Percentiles rank a stretch among this genome's conserved stretches.
Conservation (phyloP, 805 yeast species). For the Yarrowia hollandica region DNA sequence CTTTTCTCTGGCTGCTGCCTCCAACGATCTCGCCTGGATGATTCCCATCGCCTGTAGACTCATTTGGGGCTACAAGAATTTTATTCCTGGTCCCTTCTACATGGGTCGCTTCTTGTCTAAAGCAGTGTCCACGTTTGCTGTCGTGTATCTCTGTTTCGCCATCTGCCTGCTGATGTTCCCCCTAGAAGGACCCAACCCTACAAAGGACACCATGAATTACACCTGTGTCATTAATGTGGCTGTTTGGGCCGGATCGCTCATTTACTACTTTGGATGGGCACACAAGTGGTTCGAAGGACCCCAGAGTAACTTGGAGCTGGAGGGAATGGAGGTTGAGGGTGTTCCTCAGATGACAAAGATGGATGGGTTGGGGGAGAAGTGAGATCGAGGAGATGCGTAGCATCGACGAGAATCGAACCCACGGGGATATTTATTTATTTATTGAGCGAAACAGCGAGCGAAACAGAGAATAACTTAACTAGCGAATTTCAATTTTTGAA, state of each 20-base stretch:
- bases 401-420: too few species aligned
- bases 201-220: slow-evolving; percentile 59
- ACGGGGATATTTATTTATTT: too few species aligned
- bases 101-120: slow-evolving; percentile 54
- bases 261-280: slow-evolving; percentile 56
- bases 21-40: slow-evolving; percentile 64
- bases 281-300: slow-evolving; percentile 62
- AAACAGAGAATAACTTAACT: too few species aligned
- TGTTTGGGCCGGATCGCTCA: slow-evolving; percentile 54
- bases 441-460: too few species aligned
- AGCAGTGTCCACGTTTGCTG: slow-evolving; percentile 49
- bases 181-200: slow-evolving; percentile 39
- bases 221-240: slow-evolving; percentile 62
- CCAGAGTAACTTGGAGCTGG: slow-evolving; percentile 35
- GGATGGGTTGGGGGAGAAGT: background rate
- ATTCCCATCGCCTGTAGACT: slow-evolving; percentile 57
- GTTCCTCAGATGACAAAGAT: background rate
- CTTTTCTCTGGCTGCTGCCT: slow-evolving; percentile 62
- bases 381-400: too few species aligned
- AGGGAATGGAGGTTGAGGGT: slow-evolving; percentile 12
- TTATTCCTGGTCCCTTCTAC: slow-evolving; percentile 67
- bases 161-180: slow-evolving; percentile 67
- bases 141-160: slow-evolving; percentile 52
- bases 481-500: too few species aligned
- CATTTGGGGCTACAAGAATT: slow-evolving; percentile 50